Base-by-base conservation (phyloP, 2,329 filamentous ascomycete genomes). In the Pestalotiopsis sp. region DNA sequence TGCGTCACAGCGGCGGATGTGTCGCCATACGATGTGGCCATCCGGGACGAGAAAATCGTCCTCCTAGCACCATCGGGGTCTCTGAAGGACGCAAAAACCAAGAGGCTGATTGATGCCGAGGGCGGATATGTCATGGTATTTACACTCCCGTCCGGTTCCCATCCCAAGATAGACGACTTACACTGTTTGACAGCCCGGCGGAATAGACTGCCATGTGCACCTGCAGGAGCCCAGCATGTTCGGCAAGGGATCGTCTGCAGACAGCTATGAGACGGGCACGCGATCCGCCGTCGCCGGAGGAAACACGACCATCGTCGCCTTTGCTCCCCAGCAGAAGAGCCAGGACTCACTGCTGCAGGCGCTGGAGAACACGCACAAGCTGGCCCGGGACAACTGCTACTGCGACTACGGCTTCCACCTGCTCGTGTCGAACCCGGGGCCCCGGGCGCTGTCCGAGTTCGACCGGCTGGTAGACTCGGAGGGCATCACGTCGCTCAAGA, bases 241-340 rank as follows among this genome's bases (percentile, higher is more conserved):
- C 49, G 76, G 77, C 59, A 75, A 76, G 67, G 75, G 77, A 1
- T 71, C 70, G 4, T 78, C 77, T 3, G 73, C 76, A 14, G 80
- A 82, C 72, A 79, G 72, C 20, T 82, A 74, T 69, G 78, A 80
- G 68, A 77, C 77, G 0, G 87, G 87, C 0, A 85, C 86, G 0
- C 80, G 87, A 9, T 85, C 82, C 25, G 88, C 87, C 4, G 82
- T 90, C 66, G 86, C 86, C 2, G 87, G 88, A 9, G 87, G 87
- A 27, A 89, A 84, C 4, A 90, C 88, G 0, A 89, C 88, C 0
- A 80, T 90, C 14, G 77, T 90, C 7, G 81, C 86, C 0, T 90
- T 91, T 75, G 88, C 87, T 0, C 82, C 84, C 3, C 87, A 89
- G 74, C 78, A 80, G 52, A 83, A 83, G n/a, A 57, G 4, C 41